These are phyloP conservation scores for Hyaloperonospora arabidopsidis DNA, from an alignment of 352 stramenopile species.

Conservation along the genomic window DNA sequence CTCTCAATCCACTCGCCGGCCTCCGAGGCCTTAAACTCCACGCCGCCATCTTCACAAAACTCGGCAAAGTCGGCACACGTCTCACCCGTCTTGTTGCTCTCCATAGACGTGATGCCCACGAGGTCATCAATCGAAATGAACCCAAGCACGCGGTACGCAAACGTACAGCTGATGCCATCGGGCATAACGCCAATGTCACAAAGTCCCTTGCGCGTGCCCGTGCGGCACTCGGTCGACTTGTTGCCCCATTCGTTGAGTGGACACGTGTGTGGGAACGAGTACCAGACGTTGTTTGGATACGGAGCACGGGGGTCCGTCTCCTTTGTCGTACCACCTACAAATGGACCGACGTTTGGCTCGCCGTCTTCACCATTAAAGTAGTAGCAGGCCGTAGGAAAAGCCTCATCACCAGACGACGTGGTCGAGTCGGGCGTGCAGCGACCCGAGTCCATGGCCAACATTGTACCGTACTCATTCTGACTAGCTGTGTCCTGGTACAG, in stretches of 20 bases:
- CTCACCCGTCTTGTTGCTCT: constrained; percentile 41
- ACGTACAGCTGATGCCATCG: constrained; percentile 53
- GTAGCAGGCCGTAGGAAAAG: constrained; percentile 49
- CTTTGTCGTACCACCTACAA: constrained; percentile 47
- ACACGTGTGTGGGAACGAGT: constrained; percentile 73
- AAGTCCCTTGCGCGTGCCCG: constrained; percentile 37
- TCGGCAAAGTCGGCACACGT: constrained; percentile 52
- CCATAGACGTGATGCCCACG: constrained; percentile 62
- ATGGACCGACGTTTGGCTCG: constrained; percentile 57
- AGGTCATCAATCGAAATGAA: constrained; percentile 68
- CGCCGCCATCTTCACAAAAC: constrained; percentile 52
- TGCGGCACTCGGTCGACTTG: constrained; percentile 44
- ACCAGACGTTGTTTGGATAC: constrained; percentile 73
- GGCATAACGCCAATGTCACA: constrained; percentile 50
- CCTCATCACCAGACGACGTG: constrained; percentile 22
- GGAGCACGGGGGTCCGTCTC: constrained; percentile 42
- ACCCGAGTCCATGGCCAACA: constrained; percentile 60
- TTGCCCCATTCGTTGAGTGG: constrained; percentile 40
- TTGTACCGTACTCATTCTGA: constrained; percentile 56
- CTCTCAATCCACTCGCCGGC: constrained; percentile 42
- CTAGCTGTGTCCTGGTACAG: constrained; percentile 40
- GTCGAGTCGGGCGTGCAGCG: constrained; percentile 44
- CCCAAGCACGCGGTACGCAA: constrained; percentile 53
- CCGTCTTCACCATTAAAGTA: constrained; percentile 68
- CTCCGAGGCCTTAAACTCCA: constrained; percentile 47